Evolutionary conservation across 1,139 yeast species (phyloP).

Genomic region (Nematodospora anomalae): DNA sequence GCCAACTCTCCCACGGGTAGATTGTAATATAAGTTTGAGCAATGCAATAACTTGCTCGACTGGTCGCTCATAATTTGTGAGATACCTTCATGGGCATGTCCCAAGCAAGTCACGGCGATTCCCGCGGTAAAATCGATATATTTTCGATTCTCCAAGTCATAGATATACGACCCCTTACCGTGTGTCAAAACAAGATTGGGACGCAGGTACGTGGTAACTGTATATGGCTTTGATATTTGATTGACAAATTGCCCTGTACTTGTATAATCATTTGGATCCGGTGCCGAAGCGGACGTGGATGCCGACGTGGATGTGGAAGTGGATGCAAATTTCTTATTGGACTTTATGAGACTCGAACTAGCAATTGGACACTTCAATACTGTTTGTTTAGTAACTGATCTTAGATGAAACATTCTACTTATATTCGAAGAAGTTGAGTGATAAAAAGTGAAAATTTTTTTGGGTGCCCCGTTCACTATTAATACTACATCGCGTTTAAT

Average conservation of each 20-base stretch:
- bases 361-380: no score
- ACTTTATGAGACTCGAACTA: no score
- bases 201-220: conserved; percentile 81
- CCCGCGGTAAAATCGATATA: conserved; percentile 94
- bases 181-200: conserved; percentile 70
- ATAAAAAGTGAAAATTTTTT: no score
- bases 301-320: not conserved
- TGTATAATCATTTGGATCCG: conserved; percentile 21
- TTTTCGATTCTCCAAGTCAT: conserved; percentile 74
- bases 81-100: conserved; percentile 78
- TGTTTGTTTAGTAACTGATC: no score
- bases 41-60: conserved; percentile 70
- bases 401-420: no score
- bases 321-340: no score
- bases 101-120: conserved; percentile 93
- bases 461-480: no score
- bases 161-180: conserved; percentile 72
- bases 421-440: no score
- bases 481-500: no score
- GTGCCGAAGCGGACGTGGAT: not conserved
- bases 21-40: conserved; percentile 84
- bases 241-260: conserved; percentile 35
- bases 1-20: conserved; percentile 82
- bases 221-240: conserved; percentile 49
- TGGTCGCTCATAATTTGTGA: conserved; percentile 72